These are phyloP conservation scores for Solanum rostratum DNA, from an alignment of 257 asterid species.

Conservation along the genomic window DNA sequence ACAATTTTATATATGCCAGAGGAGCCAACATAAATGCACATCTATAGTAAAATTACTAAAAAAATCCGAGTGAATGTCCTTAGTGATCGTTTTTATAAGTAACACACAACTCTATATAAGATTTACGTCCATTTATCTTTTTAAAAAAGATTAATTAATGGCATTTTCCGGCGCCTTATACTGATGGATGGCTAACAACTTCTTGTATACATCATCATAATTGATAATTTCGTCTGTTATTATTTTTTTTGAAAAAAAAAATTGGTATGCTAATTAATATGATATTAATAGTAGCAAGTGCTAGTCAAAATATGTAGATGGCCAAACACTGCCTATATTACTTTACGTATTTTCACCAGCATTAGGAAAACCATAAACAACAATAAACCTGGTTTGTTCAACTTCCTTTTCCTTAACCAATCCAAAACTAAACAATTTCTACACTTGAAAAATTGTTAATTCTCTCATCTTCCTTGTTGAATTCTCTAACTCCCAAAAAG, in stretches of 20 bases:
- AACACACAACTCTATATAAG: not conserved
- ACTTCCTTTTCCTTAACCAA: slow-evolving; percentile 18
- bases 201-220: not conserved
- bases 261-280: not conserved
- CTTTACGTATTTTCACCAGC: slow-evolving; percentile 9
- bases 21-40: not conserved
- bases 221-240: not conserved
- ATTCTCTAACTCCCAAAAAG: not conserved
- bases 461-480: not conserved
- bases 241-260: not conserved
- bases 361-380: slow-evolving; percentile 3
- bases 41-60: not conserved
- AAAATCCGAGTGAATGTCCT: not conserved
- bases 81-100: not conserved
- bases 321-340: slow-evolving; percentile 13
- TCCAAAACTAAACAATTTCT: not conserved
- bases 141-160: not conserved
- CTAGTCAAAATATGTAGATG: not conserved
- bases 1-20: not conserved
- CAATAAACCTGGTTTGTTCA: slow-evolving; percentile 36
- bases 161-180: not conserved
- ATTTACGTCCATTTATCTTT: not conserved
- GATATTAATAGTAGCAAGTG: not conserved
- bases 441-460: slow-evolving; percentile 7
- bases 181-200: not conserved